Evolutionary conservation across 495 filamentous ascomycete genomes (phyloP).

Genomic region (Aspergillus conjunctus): DNA sequence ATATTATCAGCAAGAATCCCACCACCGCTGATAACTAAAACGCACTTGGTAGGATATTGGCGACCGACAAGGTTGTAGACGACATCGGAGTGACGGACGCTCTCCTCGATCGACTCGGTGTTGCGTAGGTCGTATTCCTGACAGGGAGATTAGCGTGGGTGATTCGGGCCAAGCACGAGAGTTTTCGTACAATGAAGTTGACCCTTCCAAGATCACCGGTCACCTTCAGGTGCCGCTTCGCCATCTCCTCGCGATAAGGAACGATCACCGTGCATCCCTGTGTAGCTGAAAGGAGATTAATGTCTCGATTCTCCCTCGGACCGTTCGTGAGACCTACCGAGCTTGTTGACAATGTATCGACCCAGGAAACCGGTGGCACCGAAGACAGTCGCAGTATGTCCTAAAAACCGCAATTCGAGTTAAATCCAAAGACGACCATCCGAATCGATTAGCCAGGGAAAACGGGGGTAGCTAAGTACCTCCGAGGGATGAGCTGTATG

Average conservation of each 20-base stretch:
- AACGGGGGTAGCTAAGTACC: constrained; percentile 54
- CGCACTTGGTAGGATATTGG: constrained; percentile 93
- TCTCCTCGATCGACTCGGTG: constrained; percentile 93
- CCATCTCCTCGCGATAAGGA: constrained; percentile 96
- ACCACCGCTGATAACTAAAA: constrained; percentile 7
- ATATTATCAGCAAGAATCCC: constrained; percentile 30
- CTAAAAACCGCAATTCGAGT: constrained; percentile 50
- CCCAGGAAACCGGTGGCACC: constrained; percentile 95
- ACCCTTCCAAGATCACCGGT: constrained; percentile 90
- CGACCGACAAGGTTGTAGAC: constrained; percentile 96
- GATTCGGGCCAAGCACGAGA: background rate
- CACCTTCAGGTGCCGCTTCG: constrained; percentile 93
- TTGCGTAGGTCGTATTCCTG: constrained; percentile 96
- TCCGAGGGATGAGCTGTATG: constrained; percentile 74
- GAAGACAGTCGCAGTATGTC: constrained; percentile 96
- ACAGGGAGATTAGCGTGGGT: constrained; percentile 12
- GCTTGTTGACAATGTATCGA: constrained; percentile 94
- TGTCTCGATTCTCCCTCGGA: constrained; percentile 19
- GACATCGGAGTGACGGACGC: constrained; percentile 92
- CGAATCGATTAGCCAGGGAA: constrained; percentile 25
- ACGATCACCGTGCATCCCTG: constrained; percentile 91
- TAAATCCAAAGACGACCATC: constrained; percentile 27
- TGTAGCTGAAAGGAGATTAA: constrained; percentile 62
- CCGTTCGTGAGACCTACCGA: constrained; percentile 63
- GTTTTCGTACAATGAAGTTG: constrained; percentile 68